Base-by-base conservation (phyloP, 768 basidiomycete species). In the Mycena floridula region DNA sequence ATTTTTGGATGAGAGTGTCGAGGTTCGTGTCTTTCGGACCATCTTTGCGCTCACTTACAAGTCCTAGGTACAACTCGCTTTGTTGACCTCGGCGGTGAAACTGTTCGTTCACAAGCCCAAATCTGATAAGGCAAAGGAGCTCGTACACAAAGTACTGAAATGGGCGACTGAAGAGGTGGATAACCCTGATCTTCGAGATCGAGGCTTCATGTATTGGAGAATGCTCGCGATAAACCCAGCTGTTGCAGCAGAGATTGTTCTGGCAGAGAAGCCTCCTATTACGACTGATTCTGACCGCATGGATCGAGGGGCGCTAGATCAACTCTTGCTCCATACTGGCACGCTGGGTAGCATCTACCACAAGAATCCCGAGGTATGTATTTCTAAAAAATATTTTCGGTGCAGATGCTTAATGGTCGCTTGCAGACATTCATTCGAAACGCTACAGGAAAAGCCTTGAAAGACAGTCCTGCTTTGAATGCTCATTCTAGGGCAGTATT, bases 171-270 rank as follows among this genome's bases (percentile, higher is more conserved):
- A 99, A 61, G 89, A 96, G 53, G 82, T 96, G 44, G 96, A 99
- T 61, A 99, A 99, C 59, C 96, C 96, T 7, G 96, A 99, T 69
- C 72, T 99, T 18, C 79, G 96, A 25, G 96, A 99, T 63, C 74
- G 96, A 49, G 96, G 96, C 3, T 98, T 94, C 70, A 98, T 99
- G 88, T 99, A 98, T 66, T 99, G 96, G 96, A 82, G 96, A 28
- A 75, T 99, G 67, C 76, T 98, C 37, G 94, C 95, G 7, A 85
- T 92, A 55, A 92, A 96, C 59, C 92, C 94, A 2, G 68, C 82
- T 7, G 84, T 85, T 0, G 94, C 96, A 6, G 79, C 84, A 28
- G 86, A 91, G 51, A 86, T 98, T 50, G 94, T 98, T 26, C 73
- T 98, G 16, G 75, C 89, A 13, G 90, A 93, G 54, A 96, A 96